Base-by-base conservation (phyloP, 805 yeast genomes). In the Lipomyces spencermartinsiae region DNA sequence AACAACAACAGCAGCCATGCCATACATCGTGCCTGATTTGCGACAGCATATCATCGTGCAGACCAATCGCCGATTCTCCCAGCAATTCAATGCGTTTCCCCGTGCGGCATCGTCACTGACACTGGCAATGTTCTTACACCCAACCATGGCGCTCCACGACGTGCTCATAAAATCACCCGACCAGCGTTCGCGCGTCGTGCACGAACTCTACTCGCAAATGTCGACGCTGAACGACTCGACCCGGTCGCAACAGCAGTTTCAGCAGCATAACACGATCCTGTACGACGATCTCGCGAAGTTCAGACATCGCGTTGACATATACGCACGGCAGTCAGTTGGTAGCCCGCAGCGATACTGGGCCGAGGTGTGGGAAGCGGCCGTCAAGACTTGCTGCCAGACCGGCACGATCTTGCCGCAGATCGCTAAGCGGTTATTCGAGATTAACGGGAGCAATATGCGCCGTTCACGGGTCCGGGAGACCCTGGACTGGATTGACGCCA, bases 281-380 rank as follows among this genome's bases (percentile, higher is more conserved):
- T 68, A 60, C 49, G 70, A 68, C 46, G 71, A 68, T 46, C 59
- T 65, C 19, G 61, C 71, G 4, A 65, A 64, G 33, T 68, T 68
- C 58, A 59, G 66, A 22, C 62, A 63, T 34, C 67, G 70, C n/a
- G 61, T 58, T 22, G 67, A 59, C 43, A 56, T 59, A 12, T 68
- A 68, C 66, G 67, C 58, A 1, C 65, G 64, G 31, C 56, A 61
- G 16, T 31, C 57, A n/a, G 51, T 31, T 33, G 62, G 62, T 4
- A 33, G 31, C 10, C 43, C 64, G 31, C 37, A 56, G 34, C 43
- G 55, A 19, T 68, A 68, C 61, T 68, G 71, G 71, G 54, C 57
- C 33, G 71, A 66, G 6, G 63, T 66, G 4, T 46, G 57, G 33
- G 67, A 49, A 1, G 37, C 34, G 16, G 31, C 59, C 8, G 54